Conservation (phyloP, 1,284 basidiomycete genomes). For the Leccinum solheimii region DNA sequence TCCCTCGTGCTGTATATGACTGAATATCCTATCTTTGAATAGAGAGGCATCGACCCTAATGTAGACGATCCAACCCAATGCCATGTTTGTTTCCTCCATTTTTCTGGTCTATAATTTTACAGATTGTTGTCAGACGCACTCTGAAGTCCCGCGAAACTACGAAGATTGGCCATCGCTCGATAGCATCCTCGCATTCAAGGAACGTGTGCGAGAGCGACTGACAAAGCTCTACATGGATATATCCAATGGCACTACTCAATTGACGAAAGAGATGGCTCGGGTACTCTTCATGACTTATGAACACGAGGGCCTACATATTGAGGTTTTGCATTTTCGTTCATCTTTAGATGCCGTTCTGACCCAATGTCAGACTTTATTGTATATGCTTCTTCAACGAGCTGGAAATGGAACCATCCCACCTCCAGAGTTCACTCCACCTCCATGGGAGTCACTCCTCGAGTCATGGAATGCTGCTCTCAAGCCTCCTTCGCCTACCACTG, state of each 20-base stretch:
- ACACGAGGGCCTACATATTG: constrained; percentile 85
- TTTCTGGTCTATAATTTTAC: constrained; percentile 1
- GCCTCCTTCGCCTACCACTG: constrained; percentile 46
- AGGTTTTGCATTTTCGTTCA: constrained; percentile 39
- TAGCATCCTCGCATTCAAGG: constrained; percentile 78
- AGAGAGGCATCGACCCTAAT: constrained; percentile 95
- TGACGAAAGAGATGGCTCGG: constrained; percentile 73
- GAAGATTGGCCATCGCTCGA: constrained; percentile 85
- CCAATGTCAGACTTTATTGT: constrained; percentile 72
- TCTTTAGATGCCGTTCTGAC: constrained; percentile 14
- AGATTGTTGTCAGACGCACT: constrained; percentile 65
- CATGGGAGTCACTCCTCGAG: constrained; percentile 70
- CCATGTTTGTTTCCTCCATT: constrained; percentile 56
- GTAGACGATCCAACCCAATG: constrained; percentile 86
- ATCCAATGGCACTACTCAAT: constrained; percentile 51
- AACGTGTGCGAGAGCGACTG: constrained; percentile 73
- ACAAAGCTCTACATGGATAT: constrained; percentile 73
- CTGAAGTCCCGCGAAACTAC: constrained; percentile 77
- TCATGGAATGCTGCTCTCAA: constrained; percentile 61
- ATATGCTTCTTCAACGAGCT: constrained; percentile 87
- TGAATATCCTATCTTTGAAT: constrained; percentile 21
- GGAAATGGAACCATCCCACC: constrained; percentile 80
- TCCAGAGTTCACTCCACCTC: constrained; percentile 69
- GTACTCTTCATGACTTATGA: constrained; percentile 89
- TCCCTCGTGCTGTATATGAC: background rate